Percentiles rank a stretch among this genome's conserved stretches.
Conservation (phyloP, 2,329 filamentous ascomycete species). For the Periglandula ipomoeae region DNA sequence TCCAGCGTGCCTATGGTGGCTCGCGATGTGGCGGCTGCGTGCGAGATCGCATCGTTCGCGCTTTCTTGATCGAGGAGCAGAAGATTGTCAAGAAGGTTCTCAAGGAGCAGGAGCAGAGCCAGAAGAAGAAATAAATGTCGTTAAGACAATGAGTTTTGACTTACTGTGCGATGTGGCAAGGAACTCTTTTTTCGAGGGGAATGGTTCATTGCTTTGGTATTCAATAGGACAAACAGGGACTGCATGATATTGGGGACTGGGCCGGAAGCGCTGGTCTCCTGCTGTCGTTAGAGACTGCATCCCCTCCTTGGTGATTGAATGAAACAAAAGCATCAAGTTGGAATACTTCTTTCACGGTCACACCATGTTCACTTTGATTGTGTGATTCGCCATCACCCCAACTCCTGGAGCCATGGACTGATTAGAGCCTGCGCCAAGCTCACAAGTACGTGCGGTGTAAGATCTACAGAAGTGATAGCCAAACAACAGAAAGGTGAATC, state of each 20-base stretch:
- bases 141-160: conserved; percentile 20
- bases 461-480: too few species aligned
- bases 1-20: conserved; percentile 96
- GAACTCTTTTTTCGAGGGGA: conserved; percentile 23
- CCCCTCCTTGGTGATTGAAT: conserved; percentile 37
- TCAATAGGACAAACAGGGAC: conserved; percentile 40
- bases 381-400: neutral
- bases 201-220: conserved; percentile 46
- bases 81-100: conserved; percentile 99
- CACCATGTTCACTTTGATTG: neutral
- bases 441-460: too few species aligned
- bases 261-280: conserved; percentile 32
- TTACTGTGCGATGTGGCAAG: conserved; percentile 26
- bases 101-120: conserved; percentile 84
- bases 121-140: conserved; percentile 59
- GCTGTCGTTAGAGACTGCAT: conserved; percentile 35
- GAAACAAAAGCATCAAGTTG: conserved; percentile 31
- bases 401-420: neutral
- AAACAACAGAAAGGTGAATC: too few species aligned
- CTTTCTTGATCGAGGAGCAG: conserved; percentile 99
- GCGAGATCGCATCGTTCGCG: conserved; percentile 93
- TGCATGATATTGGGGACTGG: conserved; percentile 34
- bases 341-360: conserved; percentile 11
- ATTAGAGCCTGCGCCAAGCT: neutral
- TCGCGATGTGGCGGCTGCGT: conserved; percentile 98